A percentile compares a stretch with the other conserved stretches of the same genome.
Evolutionary conservation across 805 yeast genomes (phyloP).

Genomic region (Spathaspora arborariae): DNA sequence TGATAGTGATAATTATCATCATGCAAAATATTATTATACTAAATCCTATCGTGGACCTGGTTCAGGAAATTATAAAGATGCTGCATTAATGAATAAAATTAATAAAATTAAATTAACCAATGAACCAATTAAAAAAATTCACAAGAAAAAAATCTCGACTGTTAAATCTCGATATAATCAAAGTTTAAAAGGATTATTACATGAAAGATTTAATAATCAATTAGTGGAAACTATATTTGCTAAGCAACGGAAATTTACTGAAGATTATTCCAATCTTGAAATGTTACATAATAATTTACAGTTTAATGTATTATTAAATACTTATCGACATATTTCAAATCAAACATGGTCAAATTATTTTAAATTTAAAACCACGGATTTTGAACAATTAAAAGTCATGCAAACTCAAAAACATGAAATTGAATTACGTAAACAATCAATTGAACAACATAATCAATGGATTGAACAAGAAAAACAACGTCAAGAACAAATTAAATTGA

Average conservation of each 20-base stretch:
- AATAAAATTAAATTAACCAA: slow-evolving; percentile 29
- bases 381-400: slow-evolving; percentile 28
- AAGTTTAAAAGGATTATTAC: slow-evolving; percentile 35
- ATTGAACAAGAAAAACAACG: slow-evolving; percentile 8
- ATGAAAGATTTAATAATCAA: slow-evolving; percentile 28
- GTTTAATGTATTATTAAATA: slow-evolving; percentile 36
- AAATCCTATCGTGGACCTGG: slow-evolving; percentile 44
- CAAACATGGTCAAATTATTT: slow-evolving; percentile 40
- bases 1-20: slow-evolving; percentile 32
- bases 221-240: slow-evolving; percentile 27
- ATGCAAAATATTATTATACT: slow-evolving; percentile 36
- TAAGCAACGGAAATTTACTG: slow-evolving; percentile 26
- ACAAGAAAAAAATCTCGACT: slow-evolving; percentile 5
- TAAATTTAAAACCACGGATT: slow-evolving; percentile 35
- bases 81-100: slow-evolving; percentile 36
- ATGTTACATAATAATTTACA: slow-evolving; percentile 42
- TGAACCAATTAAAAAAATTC: slow-evolving; percentile 6
- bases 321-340: slow-evolving; percentile 35
- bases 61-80: slow-evolving; percentile 43
- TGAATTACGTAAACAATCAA: slow-evolving; percentile 9
- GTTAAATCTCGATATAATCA: slow-evolving; percentile 12
- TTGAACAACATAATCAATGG: slow-evolving; percentile 7
- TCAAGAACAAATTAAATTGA: slow-evolving; percentile 5
- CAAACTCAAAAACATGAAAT: slow-evolving; percentile 12
- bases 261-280: slow-evolving; percentile 37